These are phyloP conservation scores for Camelina hispida DNA, from an alignment of 345 rosid genomes.

Conservation along the genomic window DNA sequence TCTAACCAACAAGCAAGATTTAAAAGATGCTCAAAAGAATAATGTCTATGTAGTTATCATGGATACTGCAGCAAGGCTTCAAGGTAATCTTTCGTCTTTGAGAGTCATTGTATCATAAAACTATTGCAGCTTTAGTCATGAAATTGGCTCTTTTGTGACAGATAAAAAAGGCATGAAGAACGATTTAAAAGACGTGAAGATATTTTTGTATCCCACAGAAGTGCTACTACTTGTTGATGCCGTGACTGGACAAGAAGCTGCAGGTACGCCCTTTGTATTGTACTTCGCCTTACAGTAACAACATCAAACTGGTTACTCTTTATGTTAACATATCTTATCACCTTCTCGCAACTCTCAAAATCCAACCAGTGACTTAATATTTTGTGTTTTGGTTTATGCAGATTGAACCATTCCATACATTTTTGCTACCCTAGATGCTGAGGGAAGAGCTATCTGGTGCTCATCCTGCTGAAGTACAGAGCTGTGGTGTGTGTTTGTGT, in stretches of 20 bases:
- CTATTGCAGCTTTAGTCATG: constrained; percentile 27
- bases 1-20: constrained; percentile 78
- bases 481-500: no score
- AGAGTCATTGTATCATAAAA: constrained; percentile 11
- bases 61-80: constrained; percentile 99
- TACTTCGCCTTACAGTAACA: no score
- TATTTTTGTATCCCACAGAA: constrained; percentile 80
- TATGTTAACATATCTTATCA: no score
- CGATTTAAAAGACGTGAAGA: constrained; percentile 92
- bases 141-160: constrained; percentile 38
- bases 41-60: constrained; percentile 84
- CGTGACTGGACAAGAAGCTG: constrained; percentile 99
- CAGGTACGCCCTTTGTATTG: constrained; percentile 51
- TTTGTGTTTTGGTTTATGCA: no score
- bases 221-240: constrained; percentile 97
- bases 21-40: constrained; percentile 81
- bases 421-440: no score
- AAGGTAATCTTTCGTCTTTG: constrained; percentile 53
- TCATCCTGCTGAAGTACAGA: no score
- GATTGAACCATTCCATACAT: no score
- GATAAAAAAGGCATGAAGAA: constrained; percentile 99
- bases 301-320: no score
- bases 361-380: no score
- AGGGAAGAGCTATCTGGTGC: no score
- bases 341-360: no score